phyloP scores from a whole-genome alignment of 805 yeast genomes.

The Crinitomyces ghanaensis region DNA sequence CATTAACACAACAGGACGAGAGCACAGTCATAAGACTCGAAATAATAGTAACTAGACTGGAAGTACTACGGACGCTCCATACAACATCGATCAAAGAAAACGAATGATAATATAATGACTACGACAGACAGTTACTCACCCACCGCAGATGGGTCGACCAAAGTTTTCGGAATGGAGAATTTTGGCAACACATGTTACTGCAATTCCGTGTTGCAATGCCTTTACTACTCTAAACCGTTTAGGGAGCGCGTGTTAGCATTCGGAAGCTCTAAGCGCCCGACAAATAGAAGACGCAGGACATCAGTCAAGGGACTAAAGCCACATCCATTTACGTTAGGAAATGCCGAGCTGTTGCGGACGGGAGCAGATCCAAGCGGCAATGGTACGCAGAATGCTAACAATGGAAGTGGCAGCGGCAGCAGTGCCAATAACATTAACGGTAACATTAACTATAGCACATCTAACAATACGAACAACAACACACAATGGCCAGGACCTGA shows the following conservation, averaged over 20 bases:
- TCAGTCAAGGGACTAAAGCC: constrained; percentile 24
- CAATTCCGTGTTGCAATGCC: constrained; percentile 82
- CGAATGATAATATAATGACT: too few species aligned
- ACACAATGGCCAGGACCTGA: not conserved
- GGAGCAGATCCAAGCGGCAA: too few species aligned
- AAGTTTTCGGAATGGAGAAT: constrained; percentile 34
- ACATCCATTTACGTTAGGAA: constrained; percentile 25
- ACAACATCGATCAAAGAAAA: too few species aligned
- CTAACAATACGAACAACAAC: not conserved
- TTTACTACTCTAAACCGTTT: constrained; percentile 63
- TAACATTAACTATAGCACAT: constrained; percentile 1
- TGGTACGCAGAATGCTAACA: too few species aligned
- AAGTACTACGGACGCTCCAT: too few species aligned
- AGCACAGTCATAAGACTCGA: too few species aligned
- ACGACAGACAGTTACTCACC: too few species aligned
- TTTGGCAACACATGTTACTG: constrained; percentile 75
- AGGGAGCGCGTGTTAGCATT: constrained; percentile 42
- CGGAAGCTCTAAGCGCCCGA: constrained; percentile 25
- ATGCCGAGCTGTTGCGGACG: constrained; percentile 14
- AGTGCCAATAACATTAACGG: constrained; percentile 1
- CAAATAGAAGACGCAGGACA: constrained; percentile 27
- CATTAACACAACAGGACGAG: too few species aligned
- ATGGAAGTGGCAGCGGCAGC: constrained; percentile 1
- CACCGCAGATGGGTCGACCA: constrained; percentile 21
- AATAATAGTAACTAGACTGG: too few species aligned